Percentiles rank a stretch among this genome's conserved stretches.
These are phyloP conservation scores for Maudiozyma bulderi DNA, from an alignment of 805 yeast genomes.

Conservation along the genomic window DNA sequence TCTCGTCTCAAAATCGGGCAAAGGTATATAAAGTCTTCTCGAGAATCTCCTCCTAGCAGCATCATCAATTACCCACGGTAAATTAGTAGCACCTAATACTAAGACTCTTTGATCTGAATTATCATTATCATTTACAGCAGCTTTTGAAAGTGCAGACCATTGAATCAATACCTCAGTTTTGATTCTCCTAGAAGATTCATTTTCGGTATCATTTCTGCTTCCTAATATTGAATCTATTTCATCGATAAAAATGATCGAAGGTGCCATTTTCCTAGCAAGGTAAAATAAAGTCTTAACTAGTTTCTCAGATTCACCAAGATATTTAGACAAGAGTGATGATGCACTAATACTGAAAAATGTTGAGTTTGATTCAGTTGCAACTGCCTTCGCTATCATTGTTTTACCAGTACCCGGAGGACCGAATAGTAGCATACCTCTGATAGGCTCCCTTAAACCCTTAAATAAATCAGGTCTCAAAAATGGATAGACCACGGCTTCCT, in stretches of 20 bases:
- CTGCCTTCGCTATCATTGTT: conserved; percentile 95
- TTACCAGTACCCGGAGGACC: conserved; percentile 99
- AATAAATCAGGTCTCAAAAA: conserved; percentile 89
- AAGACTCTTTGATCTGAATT: conserved; percentile 55
- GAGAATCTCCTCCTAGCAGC: conserved; percentile 94
- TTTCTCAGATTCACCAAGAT: conserved; percentile 83
- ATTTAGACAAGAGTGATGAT: conserved; percentile 76
- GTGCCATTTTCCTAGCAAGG: conserved; percentile 78
- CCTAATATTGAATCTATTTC: conserved; percentile 89
- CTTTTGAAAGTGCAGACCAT: conserved; percentile 88
- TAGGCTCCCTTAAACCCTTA: conserved; percentile 87
- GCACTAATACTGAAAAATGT: conserved; percentile 91
- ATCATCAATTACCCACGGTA: conserved; percentile 97
- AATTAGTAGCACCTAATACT: conserved; percentile 87
- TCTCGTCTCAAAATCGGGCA: conserved; percentile 83
- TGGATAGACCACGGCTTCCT: conserved; percentile 95
- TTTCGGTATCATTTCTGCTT: conserved; percentile 67
- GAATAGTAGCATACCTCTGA: conserved; percentile 88
- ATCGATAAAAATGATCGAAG: conserved; percentile 90
- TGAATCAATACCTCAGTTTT: conserved; percentile 91
- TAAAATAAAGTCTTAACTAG: conserved; percentile 81
- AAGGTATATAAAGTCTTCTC: conserved; percentile 84
- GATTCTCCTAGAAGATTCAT: conserved; percentile 83
- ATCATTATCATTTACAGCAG: conserved; percentile 49
- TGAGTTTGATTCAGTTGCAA: conserved; percentile 90